A percentile compares a stretch with the other conserved stretches of the same genome.
phyloP scores from a whole-genome alignment of 306 rosid species.

The Lablab purpureus region DNA sequence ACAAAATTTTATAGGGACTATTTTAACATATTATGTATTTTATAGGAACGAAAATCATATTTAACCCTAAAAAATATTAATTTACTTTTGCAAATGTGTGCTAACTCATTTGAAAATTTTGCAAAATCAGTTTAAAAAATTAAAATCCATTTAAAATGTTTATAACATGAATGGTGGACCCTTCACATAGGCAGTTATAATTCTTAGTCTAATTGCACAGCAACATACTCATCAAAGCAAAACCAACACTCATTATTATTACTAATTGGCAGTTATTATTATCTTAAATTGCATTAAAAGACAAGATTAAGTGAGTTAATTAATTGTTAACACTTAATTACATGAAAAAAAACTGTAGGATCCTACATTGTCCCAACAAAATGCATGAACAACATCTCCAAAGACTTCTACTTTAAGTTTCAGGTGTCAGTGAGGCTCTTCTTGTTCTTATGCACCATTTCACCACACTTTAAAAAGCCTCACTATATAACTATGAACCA shows the following conservation, averaged over 20 bases:
- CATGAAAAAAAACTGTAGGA: constrained; percentile 19
- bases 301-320: neutral
- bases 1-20: no score
- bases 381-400: constrained; percentile 7
- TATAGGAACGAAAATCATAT: no score
- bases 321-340: neutral
- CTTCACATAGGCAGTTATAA: no score
- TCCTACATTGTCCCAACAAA: neutral
- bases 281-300: neutral
- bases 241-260: neutral
- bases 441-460: neutral
- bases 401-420: neutral
- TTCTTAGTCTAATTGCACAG: no score
- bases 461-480: neutral
- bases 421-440: neutral
- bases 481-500: neutral
- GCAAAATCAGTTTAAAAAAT: no score
- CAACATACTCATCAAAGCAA: no score
- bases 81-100: no score
- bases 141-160: no score
- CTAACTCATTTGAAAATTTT: no score
- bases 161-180: no score
- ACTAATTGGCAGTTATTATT: neutral
- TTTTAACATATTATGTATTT: no score
- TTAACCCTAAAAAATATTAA: no score